Evolutionary conservation across 768 basidiomycete species (phyloP), one percentile per base, ranked within the genome.

Genomic region (Lentinula raphanica): DNA sequence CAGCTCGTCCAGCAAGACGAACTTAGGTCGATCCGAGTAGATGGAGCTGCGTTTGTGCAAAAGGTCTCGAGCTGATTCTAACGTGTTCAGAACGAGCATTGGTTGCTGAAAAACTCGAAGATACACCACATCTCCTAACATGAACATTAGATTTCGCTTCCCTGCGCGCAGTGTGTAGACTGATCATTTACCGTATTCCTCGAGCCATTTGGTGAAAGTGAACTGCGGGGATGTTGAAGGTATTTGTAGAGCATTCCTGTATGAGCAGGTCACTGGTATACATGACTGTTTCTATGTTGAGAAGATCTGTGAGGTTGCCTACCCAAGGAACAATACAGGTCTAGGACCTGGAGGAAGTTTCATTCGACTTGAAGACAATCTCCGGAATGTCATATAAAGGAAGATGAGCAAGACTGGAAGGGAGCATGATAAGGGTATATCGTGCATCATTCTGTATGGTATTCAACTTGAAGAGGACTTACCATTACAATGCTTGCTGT

Each of bases 31-130:
- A 66, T 81, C 74, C 13, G 82, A 83, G 63, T 82, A 84, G 46
- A 80, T 79, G n/a, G 75, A 64, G 54, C 82, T 77, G 50, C 80
- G 74, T 64, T 76, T 82, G 40, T 83, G 82, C 27, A 86, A 69
- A 21, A 86, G 67, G 53, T 78, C 80, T 9, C 72, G 71, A 32
- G 75, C 73, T 5, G 73, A 76, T 59, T 76, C 71, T 60, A 70
- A 59, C 58, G 75, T 76, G 66, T 79, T 83, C 29, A 86, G 67
- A 54, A 86, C 68, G 46, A 85, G 62, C 65, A 81, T 74, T 7
- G 76, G 72, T 56, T 77, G 76, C 23, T 77, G 74, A 23, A 84
- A 66, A 25, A 81, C 58, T 38, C 67, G 66, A 49, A 76, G 55
- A 57, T 76, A 71, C 35, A 80, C 61, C 54, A 81, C 64, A 58